phyloP scores from a whole-genome alignment of 768 basidiomycete species.

The Leucocoprinus sp. region DNA sequence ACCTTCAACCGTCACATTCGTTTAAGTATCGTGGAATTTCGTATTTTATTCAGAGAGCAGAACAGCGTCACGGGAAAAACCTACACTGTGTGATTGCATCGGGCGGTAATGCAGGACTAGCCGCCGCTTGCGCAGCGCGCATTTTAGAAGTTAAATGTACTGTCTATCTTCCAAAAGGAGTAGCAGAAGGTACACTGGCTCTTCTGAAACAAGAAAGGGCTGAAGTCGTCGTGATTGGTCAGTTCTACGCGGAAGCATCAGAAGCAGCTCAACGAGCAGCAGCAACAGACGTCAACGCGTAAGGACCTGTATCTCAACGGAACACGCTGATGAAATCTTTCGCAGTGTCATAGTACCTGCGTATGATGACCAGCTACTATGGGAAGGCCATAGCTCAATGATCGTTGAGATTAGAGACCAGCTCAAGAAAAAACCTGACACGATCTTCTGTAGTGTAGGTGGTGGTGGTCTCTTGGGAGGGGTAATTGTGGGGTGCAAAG shows the following conservation, averaged over 20 bases:
- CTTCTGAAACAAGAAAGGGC: constrained; percentile 48
- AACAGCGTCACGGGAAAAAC: constrained; percentile 38
- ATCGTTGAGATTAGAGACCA: constrained; percentile 54
- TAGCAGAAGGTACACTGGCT: constrained; percentile 37
- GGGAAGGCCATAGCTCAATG: constrained; percentile 77
- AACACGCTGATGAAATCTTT: constrained; percentile 1
- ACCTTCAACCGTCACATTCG: constrained; percentile 62
- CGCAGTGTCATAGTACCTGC: constrained; percentile 60
- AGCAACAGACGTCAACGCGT: constrained; percentile 42
- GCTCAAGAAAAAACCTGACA: constrained; percentile 48
- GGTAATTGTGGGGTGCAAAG: constrained; percentile 56
- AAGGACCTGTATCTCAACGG: constrained; percentile 18
- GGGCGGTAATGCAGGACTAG: constrained; percentile 75
- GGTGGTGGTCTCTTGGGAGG: constrained; percentile 69
- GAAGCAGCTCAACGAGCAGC: constrained; percentile 40
- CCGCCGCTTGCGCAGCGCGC: constrained; percentile 55
- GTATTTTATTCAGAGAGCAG: constrained; percentile 45
- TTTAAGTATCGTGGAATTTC: constrained; percentile 75
- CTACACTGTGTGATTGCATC: constrained; percentile 67
- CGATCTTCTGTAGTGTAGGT: constrained; percentile 73
- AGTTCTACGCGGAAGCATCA: constrained; percentile 51
- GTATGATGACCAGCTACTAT: constrained; percentile 60
- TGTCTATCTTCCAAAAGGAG: constrained; percentile 57
- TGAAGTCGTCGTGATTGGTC: constrained; percentile 49
- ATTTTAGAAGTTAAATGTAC: constrained; percentile 50